Evolutionary conservation across 1,284 basidiomycete genomes (phyloP), one percentile per base, ranked within the genome.

Genomic region (Ceratobasidium theobromae): DNA sequence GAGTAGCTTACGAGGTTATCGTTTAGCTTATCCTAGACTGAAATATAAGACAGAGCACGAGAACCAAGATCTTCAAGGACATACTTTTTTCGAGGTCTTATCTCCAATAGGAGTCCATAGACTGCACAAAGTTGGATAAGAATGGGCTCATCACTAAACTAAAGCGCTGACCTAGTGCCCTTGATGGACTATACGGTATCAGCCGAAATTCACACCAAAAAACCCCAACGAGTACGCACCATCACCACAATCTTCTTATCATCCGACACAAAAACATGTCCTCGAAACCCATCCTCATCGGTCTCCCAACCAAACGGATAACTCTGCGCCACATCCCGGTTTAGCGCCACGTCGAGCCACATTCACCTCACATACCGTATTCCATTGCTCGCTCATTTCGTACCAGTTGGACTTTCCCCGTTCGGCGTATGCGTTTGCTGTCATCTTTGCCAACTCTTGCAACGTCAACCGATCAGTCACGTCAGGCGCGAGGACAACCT

Each of bases 231-330:
- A 27, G 33, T 27, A 64, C 58, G 16, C n/a, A 64, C 58, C 58
- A 99, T 82, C 12, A 99, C 83, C 65, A 95, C 82, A 0, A 91
- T 96, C 4, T 85, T 80, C 73, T 97, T 94, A 73, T 88, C 85
- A 33, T 85, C 82, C 6, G 91, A 86, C 48, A 84, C 77, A 73
- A 95, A 95, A 38, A 98, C 87, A 75, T 97, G 95, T 0, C 96
- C 96, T 52, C 96, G 84, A 71, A 98, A 88, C 0, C 95, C 95
- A 72, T 93, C 84, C 9, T 86, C 82, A 58, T 79, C 76, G 8
- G 78, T 74, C 64, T 68, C 89, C 94, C 94, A 98, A 0, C 97
- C 97, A 73, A 98, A 91, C 2, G 93, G 94, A 70, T 88, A 87
- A 69, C 87, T 90, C 89, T 92, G 69, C 35, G 30, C 35, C 18